Evolutionary conservation across 2,329 filamentous ascomycete genomes (phyloP).

Genomic region (Monosporascus ibericus): DNA sequence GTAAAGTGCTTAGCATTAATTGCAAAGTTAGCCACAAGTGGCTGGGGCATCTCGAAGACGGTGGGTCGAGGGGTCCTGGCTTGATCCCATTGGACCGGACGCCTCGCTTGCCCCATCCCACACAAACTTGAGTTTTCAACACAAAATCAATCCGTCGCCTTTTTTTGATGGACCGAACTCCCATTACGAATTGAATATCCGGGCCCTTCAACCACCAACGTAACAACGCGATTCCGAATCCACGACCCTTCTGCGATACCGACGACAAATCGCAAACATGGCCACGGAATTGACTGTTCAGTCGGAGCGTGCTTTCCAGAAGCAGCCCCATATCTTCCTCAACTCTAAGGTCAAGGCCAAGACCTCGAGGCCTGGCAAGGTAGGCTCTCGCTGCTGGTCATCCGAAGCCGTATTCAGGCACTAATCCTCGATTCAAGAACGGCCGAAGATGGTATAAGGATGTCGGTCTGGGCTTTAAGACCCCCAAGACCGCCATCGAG

Average conservation of each 20-base stretch:
- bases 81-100: not conserved
- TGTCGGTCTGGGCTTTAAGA: constrained; percentile 97
- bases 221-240: constrained; percentile 10
- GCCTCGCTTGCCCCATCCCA: not conserved
- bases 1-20: too few species aligned
- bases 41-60: not conserved
- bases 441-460: constrained; percentile 81
- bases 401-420: constrained; percentile 1
- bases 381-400: constrained; percentile 39
- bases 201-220: constrained; percentile 16
- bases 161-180: not conserved
- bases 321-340: constrained; percentile 99
- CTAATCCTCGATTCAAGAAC: constrained; percentile 11
- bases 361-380: constrained; percentile 82
- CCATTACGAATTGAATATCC: constrained; percentile 1
- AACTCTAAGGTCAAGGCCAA: constrained; percentile 91
- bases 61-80: not conserved
- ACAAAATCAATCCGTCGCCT: not conserved
- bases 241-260: constrained; percentile 34
- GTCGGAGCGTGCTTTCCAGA: constrained; percentile 99
- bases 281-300: constrained; percentile 99
- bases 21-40: not conserved
- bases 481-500: constrained; percentile 97
- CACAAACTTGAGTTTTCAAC: not conserved
- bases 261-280: constrained; percentile 59